phyloP scores from a whole-genome alignment of 2,329 filamentous ascomycete genomes.

The Metarhizium robertsii region DNA sequence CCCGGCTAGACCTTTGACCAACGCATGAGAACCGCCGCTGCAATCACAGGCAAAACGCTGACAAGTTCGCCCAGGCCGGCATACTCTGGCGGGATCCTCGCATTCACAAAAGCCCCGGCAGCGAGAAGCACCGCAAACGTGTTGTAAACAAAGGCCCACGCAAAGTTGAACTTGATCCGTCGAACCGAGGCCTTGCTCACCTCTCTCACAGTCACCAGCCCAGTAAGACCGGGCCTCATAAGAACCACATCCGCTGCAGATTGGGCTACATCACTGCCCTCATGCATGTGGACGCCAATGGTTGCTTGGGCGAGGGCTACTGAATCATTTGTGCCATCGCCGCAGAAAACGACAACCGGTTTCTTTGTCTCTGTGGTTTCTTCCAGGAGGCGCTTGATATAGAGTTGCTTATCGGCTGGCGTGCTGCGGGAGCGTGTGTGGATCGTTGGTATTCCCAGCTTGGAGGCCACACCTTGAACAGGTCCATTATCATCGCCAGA shows the following conservation, averaged over 20 bases:
- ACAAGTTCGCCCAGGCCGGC: conserved; percentile 65
- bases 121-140: conserved; percentile 57
- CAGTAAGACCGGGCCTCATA: conserved; percentile 43
- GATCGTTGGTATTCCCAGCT: conserved; percentile 28
- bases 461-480: conserved; percentile 29
- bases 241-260: conserved; percentile 62
- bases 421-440: conserved; percentile 33
- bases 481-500: conserved; percentile 45
- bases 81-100: conserved; percentile 46
- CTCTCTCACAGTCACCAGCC: conserved; percentile 49
- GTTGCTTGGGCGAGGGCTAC: conserved; percentile 61
- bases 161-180: conserved; percentile 59
- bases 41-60: conserved; percentile 62
- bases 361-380: conserved; percentile 8
- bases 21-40: conserved; percentile 40
- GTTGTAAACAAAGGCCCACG: conserved; percentile 64
- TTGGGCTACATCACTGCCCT: conserved; percentile 53
- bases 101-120: conserved; percentile 51
- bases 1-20: conserved; percentile 24
- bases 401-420: conserved; percentile 36
- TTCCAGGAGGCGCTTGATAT: conserved; percentile 29
- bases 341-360: conserved; percentile 55
- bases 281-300: conserved; percentile 61
- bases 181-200: conserved; percentile 34
- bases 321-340: conserved; percentile 75